Evolutionary conservation across 2,329 filamentous ascomycete genomes (phyloP).

Genomic region (Fusarium liriodendri): DNA sequence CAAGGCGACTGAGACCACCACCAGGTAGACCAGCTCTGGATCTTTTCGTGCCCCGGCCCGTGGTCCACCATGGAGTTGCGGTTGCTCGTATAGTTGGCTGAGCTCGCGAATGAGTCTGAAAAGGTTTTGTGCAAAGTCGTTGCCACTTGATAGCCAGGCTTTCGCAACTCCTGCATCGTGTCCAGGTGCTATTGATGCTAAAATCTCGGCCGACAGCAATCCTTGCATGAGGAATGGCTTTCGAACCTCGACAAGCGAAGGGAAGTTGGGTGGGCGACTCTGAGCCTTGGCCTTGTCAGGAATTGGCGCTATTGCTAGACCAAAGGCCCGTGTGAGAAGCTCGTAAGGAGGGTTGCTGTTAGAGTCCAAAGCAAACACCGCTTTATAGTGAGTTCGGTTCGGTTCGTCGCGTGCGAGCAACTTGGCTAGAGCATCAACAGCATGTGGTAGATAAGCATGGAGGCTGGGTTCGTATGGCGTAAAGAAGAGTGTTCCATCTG

Average conservation of each 20-base stretch:
- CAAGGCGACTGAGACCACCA: constrained; percentile 74
- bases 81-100: constrained; percentile 69
- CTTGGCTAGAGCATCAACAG: constrained; percentile 91
- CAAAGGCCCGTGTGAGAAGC: constrained; percentile 87
- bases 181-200: constrained; percentile 78
- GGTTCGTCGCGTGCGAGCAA: constrained; percentile 93
- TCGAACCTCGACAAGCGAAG: constrained; percentile 80
- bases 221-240: constrained; percentile 95
- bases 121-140: constrained; percentile 85
- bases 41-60: constrained; percentile 56
- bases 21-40: constrained; percentile 69
- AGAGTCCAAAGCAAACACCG: constrained; percentile 81
- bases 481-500: constrained; percentile 75
- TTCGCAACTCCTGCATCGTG: constrained; percentile 79
- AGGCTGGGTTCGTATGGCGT: constrained; percentile 81
- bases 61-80: constrained; percentile 51
- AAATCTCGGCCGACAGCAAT: constrained; percentile 87
- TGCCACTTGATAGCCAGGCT: constrained; percentile 84
- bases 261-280: constrained; percentile 68
- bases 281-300: constrained; percentile 71
- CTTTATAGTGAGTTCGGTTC: constrained; percentile 85
- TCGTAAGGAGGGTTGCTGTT: constrained; percentile 75
- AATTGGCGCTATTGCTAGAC: constrained; percentile 84
- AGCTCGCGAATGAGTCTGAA: constrained; percentile 80
- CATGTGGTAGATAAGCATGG: constrained; percentile 89